phyloP scores from a whole-genome alignment of 179 eudicot genomes.

The Beta corolliflora region DNA sequence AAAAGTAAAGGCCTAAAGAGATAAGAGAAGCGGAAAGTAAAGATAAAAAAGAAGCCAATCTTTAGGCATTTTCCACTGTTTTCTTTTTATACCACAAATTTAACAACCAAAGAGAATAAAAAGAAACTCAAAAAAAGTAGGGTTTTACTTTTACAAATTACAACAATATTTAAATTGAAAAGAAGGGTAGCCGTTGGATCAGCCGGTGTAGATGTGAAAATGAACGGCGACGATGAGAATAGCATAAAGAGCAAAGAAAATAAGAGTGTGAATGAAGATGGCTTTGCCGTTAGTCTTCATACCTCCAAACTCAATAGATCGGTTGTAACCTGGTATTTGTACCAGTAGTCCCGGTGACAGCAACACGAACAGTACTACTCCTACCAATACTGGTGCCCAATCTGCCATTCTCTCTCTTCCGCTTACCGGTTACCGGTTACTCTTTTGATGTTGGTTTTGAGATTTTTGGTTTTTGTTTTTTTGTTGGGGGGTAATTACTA shows the following conservation, averaged over 20 bases:
- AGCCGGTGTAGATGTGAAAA: constrained; percentile 46
- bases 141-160: too few species aligned
- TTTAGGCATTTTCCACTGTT: not conserved
- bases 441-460: too few species aligned
- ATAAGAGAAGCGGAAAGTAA: not conserved
- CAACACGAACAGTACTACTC: constrained; percentile 29
- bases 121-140: not conserved
- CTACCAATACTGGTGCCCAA: constrained; percentile 48
- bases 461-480: too few species aligned
- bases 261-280: constrained; percentile 41
- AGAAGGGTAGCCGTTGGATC: not conserved
- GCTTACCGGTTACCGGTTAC: constrained; percentile 24
- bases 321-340: constrained; percentile 43
- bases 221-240: constrained; percentile 40
- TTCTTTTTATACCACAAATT: not conserved
- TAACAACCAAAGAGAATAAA: not conserved
- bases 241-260: constrained; percentile 44
- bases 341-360: constrained; percentile 38
- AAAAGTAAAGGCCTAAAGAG: not conserved
- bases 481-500: too few species aligned
- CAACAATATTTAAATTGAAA: not conserved
- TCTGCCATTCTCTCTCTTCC: constrained; percentile 31
- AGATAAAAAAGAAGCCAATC: not conserved
- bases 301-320: constrained; percentile 44
- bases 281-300: constrained; percentile 54